Evolutionary conservation across 495 filamentous ascomycete genomes (phyloP).

Genomic region (Hypoxylon fragiforme): DNA sequence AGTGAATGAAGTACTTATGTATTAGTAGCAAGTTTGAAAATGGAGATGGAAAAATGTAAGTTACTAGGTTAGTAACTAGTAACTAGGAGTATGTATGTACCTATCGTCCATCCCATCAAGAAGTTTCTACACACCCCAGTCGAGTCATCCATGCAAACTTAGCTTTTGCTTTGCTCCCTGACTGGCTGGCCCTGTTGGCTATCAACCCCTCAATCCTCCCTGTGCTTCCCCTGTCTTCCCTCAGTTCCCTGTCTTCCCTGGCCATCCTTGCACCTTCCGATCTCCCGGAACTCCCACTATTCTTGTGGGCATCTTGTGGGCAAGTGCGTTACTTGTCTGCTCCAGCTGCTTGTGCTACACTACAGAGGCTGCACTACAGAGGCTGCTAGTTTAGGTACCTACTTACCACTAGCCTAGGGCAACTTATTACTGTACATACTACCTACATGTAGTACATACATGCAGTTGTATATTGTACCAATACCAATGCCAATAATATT

Average conservation of each 20-base stretch:
- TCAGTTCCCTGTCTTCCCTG: conserved; percentile 19
- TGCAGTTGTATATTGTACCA: no score
- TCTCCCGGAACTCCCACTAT: conserved; percentile 39
- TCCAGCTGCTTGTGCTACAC: no score
- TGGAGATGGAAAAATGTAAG: no score
- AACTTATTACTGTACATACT: conserved; percentile 1
- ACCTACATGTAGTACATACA: no score
- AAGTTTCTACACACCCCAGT: background rate
- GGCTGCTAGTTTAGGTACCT: no score
- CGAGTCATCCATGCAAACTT: conserved; percentile 22
- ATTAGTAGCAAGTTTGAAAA: no score
- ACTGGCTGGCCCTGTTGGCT: conserved; percentile 31
- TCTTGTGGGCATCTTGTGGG: background rate
- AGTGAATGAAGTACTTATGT: no score
- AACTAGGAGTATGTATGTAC: background rate
- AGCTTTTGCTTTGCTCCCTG: conserved; percentile 11
- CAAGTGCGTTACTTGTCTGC: no score
- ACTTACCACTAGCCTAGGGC: conserved; percentile 1
- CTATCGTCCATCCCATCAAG: background rate
- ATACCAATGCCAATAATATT: no score
- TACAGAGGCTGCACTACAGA: no score
- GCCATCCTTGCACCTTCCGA: conserved; percentile 37
- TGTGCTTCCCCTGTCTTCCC: background rate
- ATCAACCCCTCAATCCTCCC: conserved; percentile 32
- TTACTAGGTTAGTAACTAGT: background rate